A percentile compares a stretch with the other conserved stretches of the same genome.
Conservation (phyloP, 129 eudicot species). For the Flaveria brownii region DNA sequence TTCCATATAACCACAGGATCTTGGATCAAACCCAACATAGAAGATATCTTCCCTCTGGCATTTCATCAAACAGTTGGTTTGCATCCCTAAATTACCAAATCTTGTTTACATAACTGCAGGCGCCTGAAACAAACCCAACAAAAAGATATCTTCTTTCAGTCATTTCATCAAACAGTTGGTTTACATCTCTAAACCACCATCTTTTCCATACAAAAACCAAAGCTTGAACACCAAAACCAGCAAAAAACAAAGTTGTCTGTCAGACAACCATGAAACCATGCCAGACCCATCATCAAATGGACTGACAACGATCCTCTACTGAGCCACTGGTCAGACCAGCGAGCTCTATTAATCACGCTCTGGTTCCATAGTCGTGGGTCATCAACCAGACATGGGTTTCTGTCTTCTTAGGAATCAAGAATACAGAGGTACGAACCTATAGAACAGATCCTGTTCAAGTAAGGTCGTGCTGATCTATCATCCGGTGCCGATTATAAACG, state of each 20-base stretch:
- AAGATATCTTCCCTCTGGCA: background rate
- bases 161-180: background rate
- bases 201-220: background rate
- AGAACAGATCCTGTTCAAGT: conserved; percentile 73
- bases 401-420: conserved; percentile 73
- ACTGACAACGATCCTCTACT: conserved; percentile 1
- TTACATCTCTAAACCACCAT: background rate
- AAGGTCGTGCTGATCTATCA: conserved; percentile 35
- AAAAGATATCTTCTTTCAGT: background rate
- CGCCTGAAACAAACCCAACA: background rate
- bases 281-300: background rate
- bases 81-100: background rate
- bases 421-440: conserved; percentile 63
- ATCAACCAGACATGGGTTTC: conserved; percentile 65
- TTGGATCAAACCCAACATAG: too few relatives aligned
- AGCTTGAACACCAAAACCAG: too few relatives aligned
- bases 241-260: background rate
- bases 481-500: background rate
- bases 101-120: too few relatives aligned
- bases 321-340: background rate
- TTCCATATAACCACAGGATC: too few relatives aligned
- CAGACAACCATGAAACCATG: background rate
- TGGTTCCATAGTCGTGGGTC: conserved; percentile 36
- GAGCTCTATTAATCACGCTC: conserved; percentile 41
- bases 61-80: background rate